phyloP scores from a whole-genome alignment of 345 rosid genomes.

The Populus ilicifolia region DNA sequence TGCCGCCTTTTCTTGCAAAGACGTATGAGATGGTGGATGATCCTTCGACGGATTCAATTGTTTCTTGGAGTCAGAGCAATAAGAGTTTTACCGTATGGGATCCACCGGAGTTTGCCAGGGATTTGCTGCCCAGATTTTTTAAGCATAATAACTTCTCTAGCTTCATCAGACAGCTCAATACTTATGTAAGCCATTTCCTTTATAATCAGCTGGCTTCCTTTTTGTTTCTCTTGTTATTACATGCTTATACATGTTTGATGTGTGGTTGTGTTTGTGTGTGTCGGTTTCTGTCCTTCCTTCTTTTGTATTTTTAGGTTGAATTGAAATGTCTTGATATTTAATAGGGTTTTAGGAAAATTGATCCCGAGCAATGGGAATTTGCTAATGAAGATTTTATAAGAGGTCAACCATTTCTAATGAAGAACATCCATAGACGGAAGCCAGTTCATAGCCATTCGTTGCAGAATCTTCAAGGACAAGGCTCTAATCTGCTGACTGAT shows the following conservation, averaged over 20 bases:
- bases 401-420: conserved; percentile 68
- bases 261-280: not conserved
- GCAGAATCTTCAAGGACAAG: conserved; percentile 55
- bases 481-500: conserved; percentile 46
- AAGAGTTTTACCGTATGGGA: conserved; percentile 79
- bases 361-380: conserved; percentile 94
- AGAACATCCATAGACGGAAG: conserved; percentile 85
- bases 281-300: not conserved
- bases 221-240: not conserved
- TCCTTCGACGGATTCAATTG: conserved; percentile 58
- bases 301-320: not conserved
- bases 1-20: conserved; percentile 82
- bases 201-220: not conserved
- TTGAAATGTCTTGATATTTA: conserved; percentile 12
- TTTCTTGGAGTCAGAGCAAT: conserved; percentile 67
- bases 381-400: conserved; percentile 78
- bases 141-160: conserved; percentile 94
- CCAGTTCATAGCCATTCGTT: conserved; percentile 90
- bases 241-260: not conserved
- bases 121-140: conserved; percentile 78
- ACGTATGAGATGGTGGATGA: conserved; percentile 95
- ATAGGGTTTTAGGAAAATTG: conserved; percentile 83
- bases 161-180: conserved; percentile 94
- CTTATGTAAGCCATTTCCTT: conserved; percentile 56
- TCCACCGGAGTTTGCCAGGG: conserved; percentile 66